phyloP scores from a whole-genome alignment of 148 eudicot genomes.

The Amaranthus hypochondriacus region DNA sequence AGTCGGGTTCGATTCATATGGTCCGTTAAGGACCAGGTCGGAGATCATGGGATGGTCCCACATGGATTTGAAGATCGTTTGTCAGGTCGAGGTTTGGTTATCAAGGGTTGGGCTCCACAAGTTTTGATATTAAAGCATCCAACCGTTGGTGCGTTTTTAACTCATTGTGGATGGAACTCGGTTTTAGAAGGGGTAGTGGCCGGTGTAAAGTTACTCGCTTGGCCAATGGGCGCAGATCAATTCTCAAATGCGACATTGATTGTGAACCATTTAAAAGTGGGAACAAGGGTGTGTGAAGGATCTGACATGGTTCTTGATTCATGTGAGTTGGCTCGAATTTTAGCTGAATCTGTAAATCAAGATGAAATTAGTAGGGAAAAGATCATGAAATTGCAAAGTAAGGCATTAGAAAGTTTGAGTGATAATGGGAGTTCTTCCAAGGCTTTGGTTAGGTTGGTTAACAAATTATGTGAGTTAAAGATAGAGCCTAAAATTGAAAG shows the following conservation, averaged over 20 bases:
- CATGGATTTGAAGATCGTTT: constrained; percentile 20
- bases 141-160: constrained; percentile 42
- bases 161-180: constrained; percentile 68
- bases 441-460: constrained; percentile 15
- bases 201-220: constrained; percentile 36
- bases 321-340: constrained; percentile 20
- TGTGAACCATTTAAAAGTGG: constrained; percentile 32
- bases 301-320: constrained; percentile 20
- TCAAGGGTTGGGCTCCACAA: constrained; percentile 59
- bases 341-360: constrained; percentile 17
- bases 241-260: constrained; percentile 34
- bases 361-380: constrained; percentile 5
- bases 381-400: constrained; percentile 17
- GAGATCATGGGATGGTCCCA: constrained; percentile 2
- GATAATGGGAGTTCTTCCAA: constrained; percentile 28
- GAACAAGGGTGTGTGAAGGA: constrained; percentile 30
- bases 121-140: constrained; percentile 34
- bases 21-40: constrained; percentile 19
- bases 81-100: constrained; percentile 31
- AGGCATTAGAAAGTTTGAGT: constrained; percentile 19
- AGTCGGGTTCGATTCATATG: constrained; percentile 34
- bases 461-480: constrained; percentile 12
- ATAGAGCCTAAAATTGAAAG: neutral
- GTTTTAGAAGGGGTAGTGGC: constrained; percentile 39
- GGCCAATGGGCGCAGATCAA: constrained; percentile 49